A percentile compares a stretch with the other conserved stretches of the same genome.
Evolutionary conservation across 768 basidiomycete genomes (phyloP).

Genomic region (Nevesoporus exiguus): DNA sequence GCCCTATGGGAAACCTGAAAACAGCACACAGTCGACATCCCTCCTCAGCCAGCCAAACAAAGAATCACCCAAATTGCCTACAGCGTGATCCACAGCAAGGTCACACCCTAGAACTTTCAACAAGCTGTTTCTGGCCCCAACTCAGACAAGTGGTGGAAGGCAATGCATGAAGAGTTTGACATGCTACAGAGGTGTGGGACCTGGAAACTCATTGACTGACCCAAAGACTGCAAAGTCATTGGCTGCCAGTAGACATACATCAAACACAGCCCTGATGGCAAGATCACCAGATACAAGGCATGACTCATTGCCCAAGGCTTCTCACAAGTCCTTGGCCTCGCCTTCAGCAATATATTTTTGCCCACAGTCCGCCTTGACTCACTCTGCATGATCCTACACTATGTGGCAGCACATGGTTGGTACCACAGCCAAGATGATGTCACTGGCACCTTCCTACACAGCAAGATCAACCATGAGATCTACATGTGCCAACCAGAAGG

Average conservation of each 20-base stretch:
- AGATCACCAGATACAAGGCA: not conserved
- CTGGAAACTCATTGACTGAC: too few species aligned
- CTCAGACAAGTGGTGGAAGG: too few species aligned
- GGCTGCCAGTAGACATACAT: not conserved
- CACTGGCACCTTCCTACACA: conserved; percentile 6
- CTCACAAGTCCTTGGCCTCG: not conserved
- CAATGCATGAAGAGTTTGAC: too few species aligned
- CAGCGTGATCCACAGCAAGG: too few species aligned
- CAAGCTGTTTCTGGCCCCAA: too few species aligned
- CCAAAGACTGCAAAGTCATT: not conserved
- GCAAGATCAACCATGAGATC: conserved; percentile 30
- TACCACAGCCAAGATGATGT: conserved; percentile 7
- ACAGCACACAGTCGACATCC: too few species aligned
- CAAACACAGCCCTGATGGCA: not conserved
- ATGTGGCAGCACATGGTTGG: conserved; percentile 8
- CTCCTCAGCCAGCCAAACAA: not conserved
- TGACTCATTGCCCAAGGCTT: not conserved
- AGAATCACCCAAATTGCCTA: too few species aligned
- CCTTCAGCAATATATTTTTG: conserved; percentile 23
- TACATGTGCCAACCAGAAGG: too few species aligned
- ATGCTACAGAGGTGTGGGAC: too few species aligned
- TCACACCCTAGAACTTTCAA: too few species aligned
- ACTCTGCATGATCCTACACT: conserved; percentile 19
- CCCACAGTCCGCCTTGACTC: conserved; percentile 26
- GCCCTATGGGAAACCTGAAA: too few species aligned